Base-by-base conservation (phyloP, 208 protist species). In the Trypanosoma conorhini region DNA sequence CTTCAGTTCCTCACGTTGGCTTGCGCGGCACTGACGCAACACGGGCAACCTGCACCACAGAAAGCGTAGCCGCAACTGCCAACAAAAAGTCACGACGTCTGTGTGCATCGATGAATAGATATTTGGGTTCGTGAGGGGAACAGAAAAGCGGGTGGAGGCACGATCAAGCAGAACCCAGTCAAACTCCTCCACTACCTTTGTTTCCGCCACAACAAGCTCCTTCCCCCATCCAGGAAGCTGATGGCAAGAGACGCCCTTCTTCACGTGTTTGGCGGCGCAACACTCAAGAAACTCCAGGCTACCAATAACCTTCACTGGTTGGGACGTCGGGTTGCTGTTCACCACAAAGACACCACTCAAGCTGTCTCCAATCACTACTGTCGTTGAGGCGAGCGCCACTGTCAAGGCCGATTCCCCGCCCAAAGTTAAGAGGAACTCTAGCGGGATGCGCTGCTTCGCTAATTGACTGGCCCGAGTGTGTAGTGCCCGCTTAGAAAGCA, bases 251-350 rank as follows among this genome's bases (percentile, higher is more conserved):
- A 55, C 58, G 12, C 61, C 72, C 5, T 46, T 55, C 13, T 52
- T 54, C 19, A 69, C 9, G 55, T 71, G 62, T 15, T 72, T 72
- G 15, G 52, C 9, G 24, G 35, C 21, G 30, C 57, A 70, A 67
- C 80, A 81, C 58, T 81, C 80, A 48, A 85, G 59, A 35, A 81
- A 55, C 55, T 81, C 72, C 26, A 85, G 44, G 5, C n/a, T 46
- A 22, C 62, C 76, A 12, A 56, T 17, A 38, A 72, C 58, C 56
- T 72, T 77, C 48, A 83, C 74, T 22, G 55, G 28, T 10, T 59
- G 42, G n/a, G 48, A 67, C 26, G 10, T 48, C 12, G 21, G 7
- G 21, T 46, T 59, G 10, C 31, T 19, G 15, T 48, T 35, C 31
- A 63, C 56, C 0, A 71, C 56, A 58, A 90, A 76, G 21, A 63